Conservation (phyloP, 2,329 filamentous ascomycete species). For the Escovopsis sp. region DNA sequence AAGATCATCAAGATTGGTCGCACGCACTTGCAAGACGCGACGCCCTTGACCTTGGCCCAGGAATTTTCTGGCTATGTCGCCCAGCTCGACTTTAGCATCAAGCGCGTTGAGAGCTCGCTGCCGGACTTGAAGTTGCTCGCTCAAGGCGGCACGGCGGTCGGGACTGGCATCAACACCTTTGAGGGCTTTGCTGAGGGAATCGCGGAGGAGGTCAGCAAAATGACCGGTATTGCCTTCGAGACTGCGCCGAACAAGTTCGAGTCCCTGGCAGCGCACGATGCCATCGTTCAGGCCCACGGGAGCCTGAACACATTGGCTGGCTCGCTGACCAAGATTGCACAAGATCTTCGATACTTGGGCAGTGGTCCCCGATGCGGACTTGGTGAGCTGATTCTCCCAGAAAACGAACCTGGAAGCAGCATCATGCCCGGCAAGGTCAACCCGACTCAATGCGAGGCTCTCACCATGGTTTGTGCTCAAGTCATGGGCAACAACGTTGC, state of each 20-base stretch:
- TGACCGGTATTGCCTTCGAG: constrained; percentile 86
- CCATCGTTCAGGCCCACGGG: constrained; percentile 86
- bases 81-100: constrained; percentile 81
- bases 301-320: constrained; percentile 83
- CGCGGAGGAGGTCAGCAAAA: constrained; percentile 76
- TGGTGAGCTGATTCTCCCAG: constrained; percentile 81
- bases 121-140: constrained; percentile 77
- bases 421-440: constrained; percentile 99
- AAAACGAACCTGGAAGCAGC: constrained; percentile 94
- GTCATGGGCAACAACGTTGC: constrained; percentile 97
- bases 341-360: constrained; percentile 94
- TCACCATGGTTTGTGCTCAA: constrained; percentile 96
- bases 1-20: constrained; percentile 98
- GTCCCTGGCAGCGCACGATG: constrained; percentile 88
- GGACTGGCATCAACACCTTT: constrained; percentile 95
- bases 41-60: constrained; percentile 85
- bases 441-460: constrained; percentile 91
- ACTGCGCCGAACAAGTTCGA: constrained; percentile 99
- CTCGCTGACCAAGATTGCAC: constrained; percentile 94
- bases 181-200: constrained; percentile 90
- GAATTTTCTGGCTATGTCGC: constrained; percentile 97
- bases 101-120: constrained; percentile 68
- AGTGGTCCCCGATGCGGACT: constrained; percentile 92
- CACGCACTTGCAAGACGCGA: constrained; percentile 95
- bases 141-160: constrained; percentile 92